Conservation (phyloP, 1,139 yeast species). For the Candida tetrigidarum region DNA sequence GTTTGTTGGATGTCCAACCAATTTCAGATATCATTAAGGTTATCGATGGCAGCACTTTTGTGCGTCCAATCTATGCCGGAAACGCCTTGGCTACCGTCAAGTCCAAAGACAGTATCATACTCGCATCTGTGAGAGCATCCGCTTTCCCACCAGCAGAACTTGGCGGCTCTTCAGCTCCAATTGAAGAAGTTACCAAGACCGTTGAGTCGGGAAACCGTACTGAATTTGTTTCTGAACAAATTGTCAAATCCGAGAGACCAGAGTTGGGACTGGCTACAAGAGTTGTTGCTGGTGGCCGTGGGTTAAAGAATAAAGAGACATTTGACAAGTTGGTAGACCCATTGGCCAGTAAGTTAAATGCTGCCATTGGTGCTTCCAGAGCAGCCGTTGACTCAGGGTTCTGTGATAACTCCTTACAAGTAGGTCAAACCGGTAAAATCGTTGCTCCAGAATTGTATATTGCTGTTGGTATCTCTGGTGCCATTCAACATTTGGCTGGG, state of each 20-base stretch:
- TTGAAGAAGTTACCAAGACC: slow-evolving; percentile 52
- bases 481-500: slow-evolving; percentile 97
- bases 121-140: slow-evolving; percentile 82
- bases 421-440: slow-evolving; percentile 98
- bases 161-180: slow-evolving; percentile 41
- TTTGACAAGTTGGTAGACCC: slow-evolving; percentile 82
- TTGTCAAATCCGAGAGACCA: slow-evolving; percentile 84
- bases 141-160: slow-evolving; percentile 71
- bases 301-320: slow-evolving; percentile 86
- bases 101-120: slow-evolving; percentile 63
- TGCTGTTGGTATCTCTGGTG: slow-evolving; percentile 96
- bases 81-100: slow-evolving; percentile 87
- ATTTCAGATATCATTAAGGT: slow-evolving; percentile 79
- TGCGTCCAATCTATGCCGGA: slow-evolving; percentile 96
- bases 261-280: slow-evolving; percentile 82
- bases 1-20: slow-evolving; percentile 86
- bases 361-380: slow-evolving; percentile 97
- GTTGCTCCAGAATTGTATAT: slow-evolving; percentile 95
- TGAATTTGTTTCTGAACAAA: slow-evolving; percentile 71
- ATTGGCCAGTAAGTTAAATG: slow-evolving; percentile 80
- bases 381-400: slow-evolving; percentile 98
- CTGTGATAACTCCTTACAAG: slow-evolving; percentile 97
- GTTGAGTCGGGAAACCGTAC: slow-evolving; percentile 41
- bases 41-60: slow-evolving; percentile 69
- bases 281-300: slow-evolving; percentile 95